Base-by-base conservation (phyloP, 176 grass and related monocot species). In the Poa annua region DNA sequence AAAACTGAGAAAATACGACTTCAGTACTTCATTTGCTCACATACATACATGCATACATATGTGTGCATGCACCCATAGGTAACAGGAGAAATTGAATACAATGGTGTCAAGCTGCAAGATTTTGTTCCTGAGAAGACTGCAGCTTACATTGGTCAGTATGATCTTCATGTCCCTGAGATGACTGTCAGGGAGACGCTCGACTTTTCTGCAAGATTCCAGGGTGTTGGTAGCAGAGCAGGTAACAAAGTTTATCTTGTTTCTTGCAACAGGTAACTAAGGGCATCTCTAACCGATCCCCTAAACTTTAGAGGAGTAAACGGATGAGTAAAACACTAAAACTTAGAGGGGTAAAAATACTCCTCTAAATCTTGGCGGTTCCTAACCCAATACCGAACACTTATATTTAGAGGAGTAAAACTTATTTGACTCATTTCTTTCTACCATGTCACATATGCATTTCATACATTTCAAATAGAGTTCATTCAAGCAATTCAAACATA, bases 191-290 rank as follows among this genome's bases (percentile, higher is more conserved):
- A 96, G 77, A 85, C 84, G n/a, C 55, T 96, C 6, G 84, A 96
- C 78, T 96, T 96, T 68, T 96, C 93, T 73, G 93, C 93, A 82
- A 80, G 88, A 33, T 96, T 92, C 75, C 93, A 87, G 15, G 47
- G 73, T 14, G 80, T 75, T 29, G 80, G 68, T 50, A 75, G 26
- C 67, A 80, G 76, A 86, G 75, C 79, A 79, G 66, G 78, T 72
- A n/a, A 83, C 47, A 63, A 79, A 49, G 72, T 14, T 62, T 14
- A 26, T 60, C 25, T 26, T 4, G 3, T 60, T 60, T 60, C 57
- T 55, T 47, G 44, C 44, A 47, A 47, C 44, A 47, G 44, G 44
- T 12, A 56, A 67, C 22, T 53, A 61, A 25, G 29, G 29, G 29
- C 29, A 29, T 29, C 29, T 29, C 29, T 29, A 29, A 29, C 29